Base-by-base conservation (phyloP, 2,329 filamentous ascomycete genomes). In the Ophiostoma sp. region DNA sequence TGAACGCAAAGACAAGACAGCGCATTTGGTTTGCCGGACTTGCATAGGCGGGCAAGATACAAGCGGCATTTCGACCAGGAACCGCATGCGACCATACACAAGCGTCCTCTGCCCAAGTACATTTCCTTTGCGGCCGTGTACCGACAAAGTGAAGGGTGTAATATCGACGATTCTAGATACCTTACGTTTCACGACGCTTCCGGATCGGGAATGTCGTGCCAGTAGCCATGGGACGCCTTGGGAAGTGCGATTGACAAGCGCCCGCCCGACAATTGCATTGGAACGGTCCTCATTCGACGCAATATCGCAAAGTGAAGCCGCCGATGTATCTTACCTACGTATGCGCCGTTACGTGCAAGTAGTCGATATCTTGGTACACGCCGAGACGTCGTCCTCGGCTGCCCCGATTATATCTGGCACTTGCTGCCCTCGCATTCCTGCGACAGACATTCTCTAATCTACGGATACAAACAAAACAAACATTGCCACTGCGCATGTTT, bases 31-130 rank as follows among this genome's bases (percentile, higher is more conserved):
- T 18, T 12, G 6, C 49, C 41, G 27, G 3, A n/a, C 5, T 14
- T 66, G 44, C 55, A 41, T 68, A 64, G 55, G 64, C 62, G 67
- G 55, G 64, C 62, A 68, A 68, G 67, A 64, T 68, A 68, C 67
- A 66, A 68, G 67, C 67, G 67, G 67, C 64, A 66, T 64, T 66
- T 66, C 52, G 49, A 18, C 60, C 36, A 27, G 27, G 27, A 62
- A 40, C 67, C 44, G 64, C 67, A 68, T 41, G 58, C 58, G 38
- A 41, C 58, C 36, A 42, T 16, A 49, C 14, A 58, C 16, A 52
- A 52, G 47, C 52, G 8, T 8, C 5, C 18, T 27, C 52, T 14
- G 27, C n/a, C 7, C 52, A 38, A 60, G 55, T 60, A 60, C 12
- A 9, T 38, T 12, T 44, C 1, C 42, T 44, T 7, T 44, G 6